phyloP scores from a whole-genome alignment of 2,329 filamentous ascomycete species.

The Aotearoamyces nothofagi region DNA sequence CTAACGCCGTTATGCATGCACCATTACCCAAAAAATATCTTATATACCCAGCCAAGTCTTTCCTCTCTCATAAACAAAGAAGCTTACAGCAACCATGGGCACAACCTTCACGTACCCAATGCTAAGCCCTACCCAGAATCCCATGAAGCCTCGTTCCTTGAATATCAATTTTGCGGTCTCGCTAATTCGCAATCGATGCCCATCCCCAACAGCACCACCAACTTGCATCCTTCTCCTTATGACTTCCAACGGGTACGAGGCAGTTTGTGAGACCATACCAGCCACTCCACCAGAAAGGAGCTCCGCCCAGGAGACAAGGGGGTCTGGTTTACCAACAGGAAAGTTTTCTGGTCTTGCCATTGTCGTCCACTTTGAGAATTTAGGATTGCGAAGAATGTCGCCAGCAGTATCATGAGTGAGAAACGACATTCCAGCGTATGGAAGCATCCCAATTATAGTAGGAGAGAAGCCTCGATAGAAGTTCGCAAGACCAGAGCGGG shows the following conservation, averaged over 20 bases:
- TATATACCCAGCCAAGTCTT: constrained; percentile 53
- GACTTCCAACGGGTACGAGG: constrained; percentile 88
- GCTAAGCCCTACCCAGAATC: constrained; percentile 84
- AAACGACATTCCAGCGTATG: constrained; percentile 92
- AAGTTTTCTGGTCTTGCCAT: constrained; percentile 43
- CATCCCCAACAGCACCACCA: constrained; percentile 83
- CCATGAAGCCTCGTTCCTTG: constrained; percentile 57
- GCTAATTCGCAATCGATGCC: constrained; percentile 57
- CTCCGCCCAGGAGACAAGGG: constrained; percentile 75
- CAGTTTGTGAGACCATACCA: constrained; percentile 78
- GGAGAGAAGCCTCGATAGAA: constrained; percentile 92
- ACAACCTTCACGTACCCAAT: constrained; percentile 94
- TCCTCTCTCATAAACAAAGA: constrained; percentile 50
- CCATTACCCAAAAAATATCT: too few species aligned
- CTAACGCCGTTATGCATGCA: too few species aligned
- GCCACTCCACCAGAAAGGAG: constrained; percentile 72
- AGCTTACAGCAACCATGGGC: constrained; percentile 65
- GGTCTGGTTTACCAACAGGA: constrained; percentile 46
- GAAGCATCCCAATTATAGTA: constrained; percentile 86
- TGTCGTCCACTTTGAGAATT: constrained; percentile 58
- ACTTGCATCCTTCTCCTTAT: constrained; percentile 92
- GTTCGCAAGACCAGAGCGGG: constrained; percentile 60
- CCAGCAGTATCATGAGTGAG: constrained; percentile 84
- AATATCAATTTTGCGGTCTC: constrained; percentile 69
- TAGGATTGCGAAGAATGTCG: constrained; percentile 61